Evolutionary conservation across 2,329 filamentous ascomycete genomes (phyloP), one percentile per base, ranked within the genome.

Genomic region (Alternaria sp.): DNA sequence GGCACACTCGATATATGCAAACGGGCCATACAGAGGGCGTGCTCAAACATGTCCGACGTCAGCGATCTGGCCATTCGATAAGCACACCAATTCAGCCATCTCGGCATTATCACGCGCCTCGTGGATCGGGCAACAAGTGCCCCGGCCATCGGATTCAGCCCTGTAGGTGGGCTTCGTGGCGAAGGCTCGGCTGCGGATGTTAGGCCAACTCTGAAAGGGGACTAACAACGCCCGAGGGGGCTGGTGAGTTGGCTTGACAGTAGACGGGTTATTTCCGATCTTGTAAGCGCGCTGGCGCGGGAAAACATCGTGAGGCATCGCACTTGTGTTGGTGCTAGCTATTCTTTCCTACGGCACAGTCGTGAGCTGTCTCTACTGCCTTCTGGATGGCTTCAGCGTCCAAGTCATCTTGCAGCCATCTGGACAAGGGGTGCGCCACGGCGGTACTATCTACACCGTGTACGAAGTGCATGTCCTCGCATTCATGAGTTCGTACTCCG

Each of bases 1-100:
- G 66, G 66, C 68, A 70, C 45, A 69, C 59, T 70, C 57, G 57
- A 62, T 58, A 55, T 49, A 17, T 10, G 12, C 13, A 40, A 52
- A 56, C 40, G 47, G 45, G 50, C 67, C 61, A 70, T 45, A 65
- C 46, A 67, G 23, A 49, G 44, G 9, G 57, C 51, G 50, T 21
- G 36, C 23, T 32, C 19, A 21, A 49, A 54, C 21, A 61, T 64
- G 44, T 54, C 51, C 64, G 54, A 67, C 64, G 66, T 66, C 68
- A 69, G 57, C 59, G 60, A 67, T 61, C 57, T 65, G 59, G 50
- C 26, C 28, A 13, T 43, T 47, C n/a, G 28, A 44, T 54, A 40
- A 44, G 28, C 26, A 26, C 17, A 15, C 59, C 63, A 30, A 54
- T 56, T 44, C 57, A 57, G 62, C 51, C 54, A 57, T 46, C 36